These are phyloP conservation scores for Rutstroemia sydowiana DNA, from an alignment of 2,329 filamentous ascomycete genomes.

Conservation along the genomic window DNA sequence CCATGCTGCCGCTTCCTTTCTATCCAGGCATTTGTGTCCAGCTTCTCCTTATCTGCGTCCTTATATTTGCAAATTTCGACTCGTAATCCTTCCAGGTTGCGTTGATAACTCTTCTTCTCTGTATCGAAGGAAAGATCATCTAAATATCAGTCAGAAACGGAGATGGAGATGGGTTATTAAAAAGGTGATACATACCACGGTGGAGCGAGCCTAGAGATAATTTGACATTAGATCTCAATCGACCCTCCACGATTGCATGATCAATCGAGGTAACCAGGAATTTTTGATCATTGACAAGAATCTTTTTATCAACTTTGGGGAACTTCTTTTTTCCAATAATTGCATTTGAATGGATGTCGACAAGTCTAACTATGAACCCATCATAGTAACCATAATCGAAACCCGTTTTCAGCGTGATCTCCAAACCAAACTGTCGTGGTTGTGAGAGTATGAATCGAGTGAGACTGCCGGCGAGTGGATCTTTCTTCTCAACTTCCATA, in stretches of 20 bases:
- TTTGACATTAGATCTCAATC: not conserved
- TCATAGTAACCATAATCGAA: conserved; percentile 1
- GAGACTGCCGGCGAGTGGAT: not conserved
- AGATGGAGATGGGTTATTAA: not conserved
- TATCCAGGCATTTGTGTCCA: not conserved
- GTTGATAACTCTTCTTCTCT: too few species aligned
- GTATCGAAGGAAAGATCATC: not conserved
- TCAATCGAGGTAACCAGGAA: not conserved
- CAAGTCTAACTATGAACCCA: not conserved
- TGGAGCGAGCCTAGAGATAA: not conserved
- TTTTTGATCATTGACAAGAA: not conserved
- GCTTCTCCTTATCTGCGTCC: not conserved
- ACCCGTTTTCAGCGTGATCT: not conserved
- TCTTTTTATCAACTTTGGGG: not conserved
- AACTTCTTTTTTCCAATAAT: not conserved
- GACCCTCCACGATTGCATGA: not conserved
- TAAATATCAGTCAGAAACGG: not conserved
- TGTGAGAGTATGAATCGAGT: not conserved
- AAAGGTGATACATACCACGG: not conserved
- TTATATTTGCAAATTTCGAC: conserved; percentile 3
- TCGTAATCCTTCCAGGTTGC: not conserved
- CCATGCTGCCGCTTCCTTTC: not conserved
- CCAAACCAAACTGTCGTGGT: not conserved
- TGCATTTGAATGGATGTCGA: not conserved
- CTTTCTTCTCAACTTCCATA: conserved; percentile 4